Conservation (phyloP, 2,329 filamentous ascomycete genomes). For the Hymenoscyphus albidus region DNA sequence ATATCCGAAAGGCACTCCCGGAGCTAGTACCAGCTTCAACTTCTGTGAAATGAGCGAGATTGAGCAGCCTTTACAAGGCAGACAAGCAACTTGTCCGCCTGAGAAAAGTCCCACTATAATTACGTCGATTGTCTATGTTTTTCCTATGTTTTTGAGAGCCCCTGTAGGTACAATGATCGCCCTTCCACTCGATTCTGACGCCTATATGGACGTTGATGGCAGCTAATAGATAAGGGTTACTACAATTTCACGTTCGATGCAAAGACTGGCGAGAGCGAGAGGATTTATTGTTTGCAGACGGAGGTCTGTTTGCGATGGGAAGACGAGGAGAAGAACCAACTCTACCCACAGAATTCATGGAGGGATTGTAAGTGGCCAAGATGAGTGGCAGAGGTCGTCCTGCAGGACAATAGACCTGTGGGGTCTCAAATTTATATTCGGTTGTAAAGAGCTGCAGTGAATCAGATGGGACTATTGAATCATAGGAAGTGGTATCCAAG, state of each 20-base stretch:
- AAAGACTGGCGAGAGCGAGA: constrained; percentile 8
- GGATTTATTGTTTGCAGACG: constrained; percentile 11
- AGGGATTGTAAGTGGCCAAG: background rate
- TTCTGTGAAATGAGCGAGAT: constrained; percentile 10
- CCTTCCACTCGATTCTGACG: no score
- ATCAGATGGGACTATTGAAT: no score
- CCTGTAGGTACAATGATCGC: background rate
- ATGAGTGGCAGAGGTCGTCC: background rate
- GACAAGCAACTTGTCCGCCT: constrained; percentile 9
- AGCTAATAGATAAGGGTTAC: constrained; percentile 2
- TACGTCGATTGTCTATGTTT: background rate
- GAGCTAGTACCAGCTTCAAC: constrained; percentile 3
- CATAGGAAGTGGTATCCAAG: no score
- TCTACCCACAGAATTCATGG: background rate
- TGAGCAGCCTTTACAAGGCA: constrained; percentile 5
- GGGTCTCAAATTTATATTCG: no score
- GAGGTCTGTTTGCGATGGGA: constrained; percentile 8
- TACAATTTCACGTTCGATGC: constrained; percentile 9
- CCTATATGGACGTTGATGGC: background rate
- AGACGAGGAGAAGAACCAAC: constrained; percentile 9
- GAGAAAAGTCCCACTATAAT: constrained; percentile 6
- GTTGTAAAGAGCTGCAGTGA: no score
- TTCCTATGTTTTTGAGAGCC: constrained; percentile 1
- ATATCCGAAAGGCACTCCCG: background rate
- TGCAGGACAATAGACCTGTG: no score